phyloP scores from a whole-genome alignment of 768 basidiomycete genomes.

The Pisolithus sp. region DNA sequence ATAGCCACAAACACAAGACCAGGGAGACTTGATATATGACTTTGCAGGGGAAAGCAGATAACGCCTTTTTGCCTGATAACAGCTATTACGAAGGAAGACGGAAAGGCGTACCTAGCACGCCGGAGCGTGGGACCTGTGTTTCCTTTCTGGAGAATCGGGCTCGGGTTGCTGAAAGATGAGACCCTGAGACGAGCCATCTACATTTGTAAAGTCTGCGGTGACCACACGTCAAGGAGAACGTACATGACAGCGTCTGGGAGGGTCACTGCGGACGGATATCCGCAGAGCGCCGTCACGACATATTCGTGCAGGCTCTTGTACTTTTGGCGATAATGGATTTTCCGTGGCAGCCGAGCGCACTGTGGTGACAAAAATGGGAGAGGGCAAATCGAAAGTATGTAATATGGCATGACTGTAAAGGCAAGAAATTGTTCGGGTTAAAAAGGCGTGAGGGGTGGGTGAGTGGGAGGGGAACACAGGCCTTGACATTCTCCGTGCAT shows the following conservation, averaged over 20 bases:
- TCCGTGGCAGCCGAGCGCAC: not conserved
- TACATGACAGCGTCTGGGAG: not conserved
- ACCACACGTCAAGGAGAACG: not conserved
- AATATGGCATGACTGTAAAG: constrained; percentile 8
- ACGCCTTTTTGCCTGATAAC: not conserved
- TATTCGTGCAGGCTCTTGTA: constrained; percentile 1
- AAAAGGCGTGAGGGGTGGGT: constrained; percentile 1
- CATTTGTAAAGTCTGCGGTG: constrained; percentile 4
- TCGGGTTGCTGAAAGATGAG: not conserved
- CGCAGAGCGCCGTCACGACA: not conserved
- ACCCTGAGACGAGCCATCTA: constrained; percentile 4
- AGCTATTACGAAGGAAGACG: not conserved
- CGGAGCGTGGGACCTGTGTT: not conserved
- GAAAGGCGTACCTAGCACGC: not conserved
- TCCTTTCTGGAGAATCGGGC: not conserved
- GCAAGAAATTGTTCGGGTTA: constrained; percentile 3
- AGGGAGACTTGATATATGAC: too few species aligned
- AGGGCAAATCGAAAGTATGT: constrained; percentile 10
- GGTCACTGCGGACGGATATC: constrained; percentile 1
- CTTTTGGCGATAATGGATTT: constrained; percentile 10
- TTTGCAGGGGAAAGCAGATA: too few species aligned
- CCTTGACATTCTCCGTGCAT: not conserved
- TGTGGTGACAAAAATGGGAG: constrained; percentile 6
- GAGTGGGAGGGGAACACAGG: not conserved
- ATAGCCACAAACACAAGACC: too few species aligned